Percentiles rank a stretch among this genome's conserved stretches.
phyloP scores from a whole-genome alignment of 768 basidiomycete species.

The Leucocoprinus leucothites region DNA sequence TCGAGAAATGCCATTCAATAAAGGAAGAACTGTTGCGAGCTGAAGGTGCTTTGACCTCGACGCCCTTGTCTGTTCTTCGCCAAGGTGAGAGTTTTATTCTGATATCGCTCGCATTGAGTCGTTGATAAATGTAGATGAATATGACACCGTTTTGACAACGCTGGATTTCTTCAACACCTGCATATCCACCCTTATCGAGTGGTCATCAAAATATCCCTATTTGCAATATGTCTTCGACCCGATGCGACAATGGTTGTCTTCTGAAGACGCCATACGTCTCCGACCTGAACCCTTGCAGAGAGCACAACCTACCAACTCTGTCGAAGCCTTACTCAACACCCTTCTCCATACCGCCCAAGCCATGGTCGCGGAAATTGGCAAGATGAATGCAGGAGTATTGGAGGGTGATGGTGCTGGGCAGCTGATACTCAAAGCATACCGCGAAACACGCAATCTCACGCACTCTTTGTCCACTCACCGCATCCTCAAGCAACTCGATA shows the following conservation, averaged over 20 bases:
- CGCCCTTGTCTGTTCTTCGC: conserved; percentile 30
- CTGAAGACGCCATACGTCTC: neutral
- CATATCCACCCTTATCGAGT: neutral
- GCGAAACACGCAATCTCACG: conserved; percentile 42
- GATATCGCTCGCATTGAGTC: neutral
- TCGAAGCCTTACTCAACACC: conserved; percentile 51
- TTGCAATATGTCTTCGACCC: conserved; percentile 13
- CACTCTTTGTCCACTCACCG: conserved; percentile 44
- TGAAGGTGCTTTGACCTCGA: conserved; percentile 20
- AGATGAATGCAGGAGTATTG: conserved; percentile 18
- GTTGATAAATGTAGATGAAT: conserved; percentile 5
- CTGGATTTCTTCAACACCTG: conserved; percentile 1
- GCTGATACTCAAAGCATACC: conserved; percentile 50
- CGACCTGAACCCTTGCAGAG: neutral
- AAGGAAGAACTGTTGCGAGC: conserved; percentile 20
- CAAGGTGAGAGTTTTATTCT: conserved; percentile 26
- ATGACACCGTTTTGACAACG: neutral
- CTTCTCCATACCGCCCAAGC: conserved; percentile 67
- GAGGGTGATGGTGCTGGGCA: conserved; percentile 33
- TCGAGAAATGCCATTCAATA: conserved; percentile 23
- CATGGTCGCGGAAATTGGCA: conserved; percentile 32
- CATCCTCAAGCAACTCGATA: conserved; percentile 38
- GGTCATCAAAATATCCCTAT: conserved; percentile 6
- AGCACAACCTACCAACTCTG: conserved; percentile 6
- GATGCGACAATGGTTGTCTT: conserved; percentile 6